Percentiles rank a stretch among this genome's conserved stretches.
Evolutionary conservation across 2,329 filamentous ascomycete genomes (phyloP).

Genomic region (Chaetomium sp.): DNA sequence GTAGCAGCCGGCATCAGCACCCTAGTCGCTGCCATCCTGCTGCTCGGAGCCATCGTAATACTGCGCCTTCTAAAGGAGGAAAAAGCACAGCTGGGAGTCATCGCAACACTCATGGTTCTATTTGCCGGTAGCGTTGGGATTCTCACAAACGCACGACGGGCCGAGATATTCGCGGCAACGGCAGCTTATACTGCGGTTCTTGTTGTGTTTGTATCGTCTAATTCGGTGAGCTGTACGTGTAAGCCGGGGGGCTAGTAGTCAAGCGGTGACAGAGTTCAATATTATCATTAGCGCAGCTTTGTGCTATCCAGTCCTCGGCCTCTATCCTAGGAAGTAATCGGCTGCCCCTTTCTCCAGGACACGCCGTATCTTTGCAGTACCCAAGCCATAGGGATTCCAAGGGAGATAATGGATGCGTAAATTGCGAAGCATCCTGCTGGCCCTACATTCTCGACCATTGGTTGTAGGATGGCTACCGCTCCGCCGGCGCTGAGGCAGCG

Average conservation of each 20-base stretch:
- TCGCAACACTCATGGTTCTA: not conserved
- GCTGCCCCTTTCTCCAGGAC: constrained; percentile 18
- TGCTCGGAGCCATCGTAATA: not conserved
- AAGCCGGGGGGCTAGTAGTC: not conserved
- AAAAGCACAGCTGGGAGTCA: not conserved
- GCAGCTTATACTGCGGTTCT: constrained; percentile 23
- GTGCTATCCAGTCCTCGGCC: not conserved
- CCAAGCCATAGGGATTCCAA: constrained; percentile 11
- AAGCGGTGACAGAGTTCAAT: not conserved
- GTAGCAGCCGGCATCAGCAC: not conserved
- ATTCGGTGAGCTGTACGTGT: not conserved
- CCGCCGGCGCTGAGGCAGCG: constrained; percentile 34
- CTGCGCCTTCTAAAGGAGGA: not conserved
- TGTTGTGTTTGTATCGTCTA: constrained; percentile 23
- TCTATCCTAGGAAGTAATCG: not conserved
- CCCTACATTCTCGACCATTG: constrained; percentile 29
- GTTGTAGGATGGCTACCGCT: constrained; percentile 34
- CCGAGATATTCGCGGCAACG: constrained; percentile 23
- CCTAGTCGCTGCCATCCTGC: not conserved
- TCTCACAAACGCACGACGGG: constrained; percentile 24
- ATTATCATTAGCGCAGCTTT: not conserved
- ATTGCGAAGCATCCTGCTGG: constrained; percentile 34
- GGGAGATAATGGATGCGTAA: constrained; percentile 25
- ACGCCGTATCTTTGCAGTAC: constrained; percentile 16
- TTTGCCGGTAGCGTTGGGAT: not conserved